Percentiles rank a stretch among this genome's conserved stretches.
phyloP scores from a whole-genome alignment of 306 rosid genomes.

The Vicia sativa region DNA sequence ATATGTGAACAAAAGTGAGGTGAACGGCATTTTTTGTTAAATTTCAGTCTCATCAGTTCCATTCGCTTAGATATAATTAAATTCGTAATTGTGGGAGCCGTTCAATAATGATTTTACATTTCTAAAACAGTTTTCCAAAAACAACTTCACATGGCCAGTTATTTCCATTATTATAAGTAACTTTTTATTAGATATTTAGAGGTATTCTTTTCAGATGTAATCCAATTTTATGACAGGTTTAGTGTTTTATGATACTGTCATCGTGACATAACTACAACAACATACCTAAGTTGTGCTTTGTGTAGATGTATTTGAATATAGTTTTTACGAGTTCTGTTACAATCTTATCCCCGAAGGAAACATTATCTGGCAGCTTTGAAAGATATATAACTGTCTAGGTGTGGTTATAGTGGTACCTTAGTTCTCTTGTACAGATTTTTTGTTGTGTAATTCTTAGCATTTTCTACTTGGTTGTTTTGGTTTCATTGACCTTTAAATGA shows the following conservation, averaged over 20 bases:
- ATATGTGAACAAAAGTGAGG: neutral
- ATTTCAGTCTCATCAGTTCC: neutral
- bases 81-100: neutral
- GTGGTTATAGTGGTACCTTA: neutral
- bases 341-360: slow-evolving; percentile 2
- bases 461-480: slow-evolving; percentile 7
- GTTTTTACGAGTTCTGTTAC: neutral
- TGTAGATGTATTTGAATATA: slow-evolving; percentile 9
- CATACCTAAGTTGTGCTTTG: neutral
- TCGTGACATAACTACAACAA: neutral
- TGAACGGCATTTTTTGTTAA: neutral
- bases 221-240: slow-evolving; percentile 14
- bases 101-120: slow-evolving; percentile 3
- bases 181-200: neutral
- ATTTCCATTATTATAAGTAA: neutral
- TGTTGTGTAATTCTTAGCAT: slow-evolving; percentile 12
- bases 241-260: slow-evolving; percentile 9
- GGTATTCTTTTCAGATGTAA: slow-evolving; percentile 19
- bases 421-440: slow-evolving; percentile 1
- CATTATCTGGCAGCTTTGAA: slow-evolving; percentile 17
- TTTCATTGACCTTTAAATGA: slow-evolving; percentile 21
- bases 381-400: slow-evolving; percentile 9
- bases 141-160: neutral
- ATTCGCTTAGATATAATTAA: neutral
- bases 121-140: slow-evolving; percentile 13